Conservation (phyloP, 192 early-diverging fungal species). For the Podila epicladia region DNA sequence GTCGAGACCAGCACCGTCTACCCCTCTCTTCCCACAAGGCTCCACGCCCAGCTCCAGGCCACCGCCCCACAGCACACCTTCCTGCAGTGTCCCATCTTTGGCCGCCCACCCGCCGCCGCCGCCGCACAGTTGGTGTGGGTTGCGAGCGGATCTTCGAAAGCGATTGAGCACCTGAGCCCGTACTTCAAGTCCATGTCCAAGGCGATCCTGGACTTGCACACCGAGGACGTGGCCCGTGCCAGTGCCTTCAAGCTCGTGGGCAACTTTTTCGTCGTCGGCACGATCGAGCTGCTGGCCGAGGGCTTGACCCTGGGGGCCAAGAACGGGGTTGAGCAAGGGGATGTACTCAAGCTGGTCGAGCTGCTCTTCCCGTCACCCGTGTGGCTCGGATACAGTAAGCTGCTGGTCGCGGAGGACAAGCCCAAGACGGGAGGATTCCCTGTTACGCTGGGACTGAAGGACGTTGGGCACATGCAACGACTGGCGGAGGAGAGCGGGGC, state of each 20-base stretch:
- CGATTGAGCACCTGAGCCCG: constrained; percentile 48
- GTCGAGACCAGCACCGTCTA: constrained; percentile 70
- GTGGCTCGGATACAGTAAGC: constrained; percentile 59
- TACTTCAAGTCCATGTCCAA: constrained; percentile 60
- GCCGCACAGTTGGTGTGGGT: constrained; percentile 64
- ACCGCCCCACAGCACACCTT: constrained; percentile 30
- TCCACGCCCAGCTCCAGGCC: constrained; percentile 32
- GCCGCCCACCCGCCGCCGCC: constrained; percentile 59
- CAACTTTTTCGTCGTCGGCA: constrained; percentile 70
- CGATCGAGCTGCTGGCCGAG: constrained; percentile 70
- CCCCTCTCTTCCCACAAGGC: constrained; percentile 46
- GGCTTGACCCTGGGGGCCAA: constrained; percentile 68
- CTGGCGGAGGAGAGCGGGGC: constrained; percentile 49
- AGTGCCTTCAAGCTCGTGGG: constrained; percentile 70
- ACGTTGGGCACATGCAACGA: constrained; percentile 52
- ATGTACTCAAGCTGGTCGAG: constrained; percentile 62
- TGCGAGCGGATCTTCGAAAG: constrained; percentile 51
- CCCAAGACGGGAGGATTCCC: constrained; percentile 49
- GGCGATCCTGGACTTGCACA: constrained; percentile 58
- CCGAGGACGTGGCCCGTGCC: constrained; percentile 53
- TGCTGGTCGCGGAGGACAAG: constrained; percentile 52
- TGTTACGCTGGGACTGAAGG: constrained; percentile 55
- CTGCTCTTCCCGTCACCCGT: constrained; percentile 58
- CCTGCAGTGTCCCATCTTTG: constrained; percentile 65
- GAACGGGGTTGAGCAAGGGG: constrained; percentile 56